phyloP scores from a whole-genome alignment of 257 asterid genomes.

The Solanum bulbocastanum region DNA sequence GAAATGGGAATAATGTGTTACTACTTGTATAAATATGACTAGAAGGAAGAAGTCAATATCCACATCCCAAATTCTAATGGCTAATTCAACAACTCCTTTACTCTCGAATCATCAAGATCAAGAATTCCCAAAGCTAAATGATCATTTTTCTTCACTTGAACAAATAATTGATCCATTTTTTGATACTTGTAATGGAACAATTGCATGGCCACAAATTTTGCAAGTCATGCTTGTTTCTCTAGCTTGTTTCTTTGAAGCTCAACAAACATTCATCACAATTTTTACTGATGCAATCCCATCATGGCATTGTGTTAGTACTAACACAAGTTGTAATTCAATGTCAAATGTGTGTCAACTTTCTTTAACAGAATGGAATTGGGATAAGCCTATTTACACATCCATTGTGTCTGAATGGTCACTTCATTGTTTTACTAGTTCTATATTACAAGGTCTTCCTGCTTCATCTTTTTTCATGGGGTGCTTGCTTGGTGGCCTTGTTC shows the following conservation, averaged over 20 bases:
- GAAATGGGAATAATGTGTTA: neutral
- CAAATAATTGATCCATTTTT: slow-evolving; percentile 6
- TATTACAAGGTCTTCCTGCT: slow-evolving; percentile 36
- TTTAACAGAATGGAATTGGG: slow-evolving; percentile 32
- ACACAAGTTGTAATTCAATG: neutral
- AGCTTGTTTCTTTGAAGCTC: slow-evolving; percentile 44
- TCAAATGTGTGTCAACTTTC: slow-evolving; percentile 22
- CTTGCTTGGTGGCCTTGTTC: slow-evolving; percentile 30
- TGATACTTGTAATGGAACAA: neutral
- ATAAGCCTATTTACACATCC: slow-evolving; percentile 22
- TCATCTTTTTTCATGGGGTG: slow-evolving; percentile 43
- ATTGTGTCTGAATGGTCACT: slow-evolving; percentile 49
- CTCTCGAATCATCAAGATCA: slow-evolving; percentile 1
- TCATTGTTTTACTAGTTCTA: slow-evolving; percentile 13
- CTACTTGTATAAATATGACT: neutral
- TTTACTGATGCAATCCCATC: slow-evolving; percentile 37
- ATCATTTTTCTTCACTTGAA: neutral
- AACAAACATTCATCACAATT: slow-evolving; percentile 33
- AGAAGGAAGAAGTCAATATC: neutral
- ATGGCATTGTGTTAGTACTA: slow-evolving; percentile 21
- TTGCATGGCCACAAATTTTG: slow-evolving; percentile 17
- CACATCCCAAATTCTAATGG: neutral
- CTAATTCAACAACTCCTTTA: slow-evolving; percentile 15
- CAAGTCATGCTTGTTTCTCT: slow-evolving; percentile 25
- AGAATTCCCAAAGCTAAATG: neutral